Evolutionary conservation across 352 stramenopile genomes (phyloP).

Genomic region (Phytophthora melonis): DNA sequence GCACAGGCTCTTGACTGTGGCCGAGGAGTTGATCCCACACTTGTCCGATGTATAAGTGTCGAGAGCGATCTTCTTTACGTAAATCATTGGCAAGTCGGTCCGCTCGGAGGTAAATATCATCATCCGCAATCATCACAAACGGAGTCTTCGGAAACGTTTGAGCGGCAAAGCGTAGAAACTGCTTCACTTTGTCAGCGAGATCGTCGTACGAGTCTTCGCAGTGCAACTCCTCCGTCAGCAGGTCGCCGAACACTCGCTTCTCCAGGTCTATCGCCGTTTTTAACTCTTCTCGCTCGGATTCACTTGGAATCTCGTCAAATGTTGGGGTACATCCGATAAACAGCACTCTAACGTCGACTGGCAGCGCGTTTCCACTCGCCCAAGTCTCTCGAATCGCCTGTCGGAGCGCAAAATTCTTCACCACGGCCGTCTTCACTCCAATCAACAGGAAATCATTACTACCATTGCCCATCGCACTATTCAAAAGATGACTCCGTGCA

Average conservation of each 20-base stretch:
- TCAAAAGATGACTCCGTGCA: not conserved
- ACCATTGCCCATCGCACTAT: not conserved
- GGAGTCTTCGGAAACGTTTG: slow-evolving; percentile 9
- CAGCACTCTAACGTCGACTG: slow-evolving; percentile 33
- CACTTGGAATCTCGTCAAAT: not conserved
- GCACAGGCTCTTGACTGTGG: slow-evolving; percentile 26
- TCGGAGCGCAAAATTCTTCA: slow-evolving; percentile 40
- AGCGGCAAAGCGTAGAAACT: slow-evolving; percentile 53
- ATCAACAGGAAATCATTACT: slow-evolving; percentile 41
- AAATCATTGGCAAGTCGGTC: slow-evolving; percentile 20
- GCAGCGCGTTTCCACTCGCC: slow-evolving; percentile 26
- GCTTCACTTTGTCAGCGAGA: slow-evolving; percentile 61
- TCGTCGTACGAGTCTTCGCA: slow-evolving; percentile 62
- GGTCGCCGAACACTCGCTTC: slow-evolving; percentile 42
- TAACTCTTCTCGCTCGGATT: slow-evolving; percentile 5
- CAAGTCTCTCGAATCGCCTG: slow-evolving; percentile 59
- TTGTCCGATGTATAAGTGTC: slow-evolving; percentile 27
- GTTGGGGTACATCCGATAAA: slow-evolving; percentile 50
- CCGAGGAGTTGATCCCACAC: slow-evolving; percentile 35
- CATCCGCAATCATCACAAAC: slow-evolving; percentile 67
- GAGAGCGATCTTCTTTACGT: not conserved
- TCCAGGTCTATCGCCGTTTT: slow-evolving; percentile 36
- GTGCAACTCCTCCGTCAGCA: slow-evolving; percentile 56
- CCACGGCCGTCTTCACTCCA: slow-evolving; percentile 57
- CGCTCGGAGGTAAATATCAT: slow-evolving; percentile 61